These are phyloP conservation scores for Salix udensis DNA, from an alignment of 345 rosid species.

Conservation along the genomic window DNA sequence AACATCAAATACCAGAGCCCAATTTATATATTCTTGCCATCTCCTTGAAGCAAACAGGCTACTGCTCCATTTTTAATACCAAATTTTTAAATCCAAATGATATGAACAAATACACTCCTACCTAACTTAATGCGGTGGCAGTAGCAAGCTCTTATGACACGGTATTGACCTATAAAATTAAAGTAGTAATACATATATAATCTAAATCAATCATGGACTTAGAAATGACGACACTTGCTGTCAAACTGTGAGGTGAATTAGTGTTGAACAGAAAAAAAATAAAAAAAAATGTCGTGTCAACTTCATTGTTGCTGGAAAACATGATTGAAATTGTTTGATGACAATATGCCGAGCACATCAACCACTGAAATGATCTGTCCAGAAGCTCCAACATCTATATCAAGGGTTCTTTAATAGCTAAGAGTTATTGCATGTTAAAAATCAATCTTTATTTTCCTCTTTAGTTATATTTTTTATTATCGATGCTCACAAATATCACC, in stretches of 20 bases:
- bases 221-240: not conserved
- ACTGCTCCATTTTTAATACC: not conserved
- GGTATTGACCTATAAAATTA: no score
- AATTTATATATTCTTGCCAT: not conserved
- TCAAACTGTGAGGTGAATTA: not conserved
- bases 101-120: not conserved
- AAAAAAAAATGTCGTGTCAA: not conserved
- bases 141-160: not conserved
- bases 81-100: not conserved
- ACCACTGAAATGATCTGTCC: no score
- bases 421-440: no score
- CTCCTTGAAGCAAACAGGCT: not conserved
- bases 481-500: no score
- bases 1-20: no score
- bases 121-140: not conserved
- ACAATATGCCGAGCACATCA: no score
- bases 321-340: no score
- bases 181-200: not conserved
- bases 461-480: no score
- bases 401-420: no score
- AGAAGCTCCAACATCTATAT: no score
- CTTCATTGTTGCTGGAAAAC: not conserved
- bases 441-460: no score
- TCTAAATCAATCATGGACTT: slow-evolving; percentile 1
- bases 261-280: not conserved